phyloP scores from a whole-genome alignment of 2,329 filamentous ascomycete genomes.

The Daldinia sp. region DNA sequence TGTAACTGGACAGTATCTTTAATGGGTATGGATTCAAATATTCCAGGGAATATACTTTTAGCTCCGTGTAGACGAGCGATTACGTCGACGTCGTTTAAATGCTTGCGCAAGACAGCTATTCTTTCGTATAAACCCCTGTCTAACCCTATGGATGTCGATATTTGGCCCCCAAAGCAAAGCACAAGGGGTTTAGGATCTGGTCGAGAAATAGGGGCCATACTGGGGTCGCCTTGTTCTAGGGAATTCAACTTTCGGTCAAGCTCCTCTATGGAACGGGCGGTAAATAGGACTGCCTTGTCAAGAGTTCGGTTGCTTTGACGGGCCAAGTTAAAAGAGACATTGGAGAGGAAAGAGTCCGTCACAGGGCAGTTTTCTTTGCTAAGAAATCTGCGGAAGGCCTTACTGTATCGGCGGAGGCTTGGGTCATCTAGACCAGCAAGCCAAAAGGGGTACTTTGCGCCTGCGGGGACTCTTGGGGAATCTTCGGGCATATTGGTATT shows the following conservation, averaged over 20 bases:
- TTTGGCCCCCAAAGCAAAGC: constrained; percentile 50
- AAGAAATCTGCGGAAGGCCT: constrained; percentile 33
- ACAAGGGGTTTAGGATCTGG: constrained; percentile 43
- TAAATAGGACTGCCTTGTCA: constrained; percentile 40
- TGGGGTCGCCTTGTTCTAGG: constrained; percentile 15
- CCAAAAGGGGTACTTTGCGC: constrained; percentile 30
- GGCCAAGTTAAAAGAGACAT: constrained; percentile 48
- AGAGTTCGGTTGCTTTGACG: constrained; percentile 46
- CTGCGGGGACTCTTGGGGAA: not conserved
- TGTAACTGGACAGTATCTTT: constrained; percentile 49
- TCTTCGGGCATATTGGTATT: constrained; percentile 19
- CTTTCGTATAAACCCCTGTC: constrained; percentile 44
- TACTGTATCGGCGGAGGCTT: constrained; percentile 31
- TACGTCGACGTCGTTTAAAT: constrained; percentile 39
- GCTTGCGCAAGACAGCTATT: constrained; percentile 35
- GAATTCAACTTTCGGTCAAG: constrained; percentile 37
- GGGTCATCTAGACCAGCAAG: constrained; percentile 38
- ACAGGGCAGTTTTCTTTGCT: constrained; percentile 32
- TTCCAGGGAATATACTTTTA: constrained; percentile 42
- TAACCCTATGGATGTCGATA: constrained; percentile 44
- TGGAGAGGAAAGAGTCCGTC: constrained; percentile 23
- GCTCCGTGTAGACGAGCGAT: constrained; percentile 32
- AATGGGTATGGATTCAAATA: constrained; percentile 44
- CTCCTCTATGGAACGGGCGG: constrained; percentile 41
- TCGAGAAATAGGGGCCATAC: constrained; percentile 9